Evolutionary conservation across 2,329 filamentous ascomycete species (phyloP).

Genomic region (Lachnellula cervina): DNA sequence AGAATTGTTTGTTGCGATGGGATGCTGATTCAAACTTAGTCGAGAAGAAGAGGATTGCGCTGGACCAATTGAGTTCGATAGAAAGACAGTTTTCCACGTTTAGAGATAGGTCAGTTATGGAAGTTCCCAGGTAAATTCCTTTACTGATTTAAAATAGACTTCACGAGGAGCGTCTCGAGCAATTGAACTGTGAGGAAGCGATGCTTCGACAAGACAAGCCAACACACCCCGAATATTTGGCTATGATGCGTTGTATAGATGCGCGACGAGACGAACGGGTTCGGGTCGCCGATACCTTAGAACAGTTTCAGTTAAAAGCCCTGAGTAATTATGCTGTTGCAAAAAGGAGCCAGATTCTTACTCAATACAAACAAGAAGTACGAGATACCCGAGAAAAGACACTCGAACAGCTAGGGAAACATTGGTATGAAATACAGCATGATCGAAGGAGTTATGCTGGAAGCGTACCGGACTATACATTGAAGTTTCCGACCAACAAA

Average conservation of each 20-base stretch:
- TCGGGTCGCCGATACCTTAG: conserved; percentile 65
- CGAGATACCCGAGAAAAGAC: conserved; percentile 77
- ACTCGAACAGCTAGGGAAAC: conserved; percentile 75
- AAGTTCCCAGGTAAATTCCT: neutral
- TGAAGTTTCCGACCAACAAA: conserved; percentile 73
- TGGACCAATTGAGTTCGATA: conserved; percentile 72
- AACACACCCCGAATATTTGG: conserved; percentile 88
- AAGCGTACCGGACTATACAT: conserved; percentile 73
- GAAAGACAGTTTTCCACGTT: conserved; percentile 87
- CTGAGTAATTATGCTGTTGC: conserved; percentile 72
- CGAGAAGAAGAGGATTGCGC: conserved; percentile 71
- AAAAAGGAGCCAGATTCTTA: conserved; percentile 78
- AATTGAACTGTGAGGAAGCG: conserved; percentile 67
- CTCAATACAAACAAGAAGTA: conserved; percentile 83
- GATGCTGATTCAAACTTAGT: conserved; percentile 46
- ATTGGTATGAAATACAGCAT: conserved; percentile 90
- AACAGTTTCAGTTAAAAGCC: conserved; percentile 68
- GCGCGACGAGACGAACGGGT: conserved; percentile 77
- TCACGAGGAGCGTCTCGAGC: conserved; percentile 81
- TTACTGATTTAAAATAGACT: conserved; percentile 51
- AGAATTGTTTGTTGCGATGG: conserved; percentile 8
- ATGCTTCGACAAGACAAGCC: conserved; percentile 55
- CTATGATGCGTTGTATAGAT: conserved; percentile 84
- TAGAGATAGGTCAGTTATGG: conserved; percentile 62
- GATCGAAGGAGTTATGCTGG: conserved; percentile 76